Conservation (phyloP, 306 rosid species). For the Mimosa pudica region DNA sequence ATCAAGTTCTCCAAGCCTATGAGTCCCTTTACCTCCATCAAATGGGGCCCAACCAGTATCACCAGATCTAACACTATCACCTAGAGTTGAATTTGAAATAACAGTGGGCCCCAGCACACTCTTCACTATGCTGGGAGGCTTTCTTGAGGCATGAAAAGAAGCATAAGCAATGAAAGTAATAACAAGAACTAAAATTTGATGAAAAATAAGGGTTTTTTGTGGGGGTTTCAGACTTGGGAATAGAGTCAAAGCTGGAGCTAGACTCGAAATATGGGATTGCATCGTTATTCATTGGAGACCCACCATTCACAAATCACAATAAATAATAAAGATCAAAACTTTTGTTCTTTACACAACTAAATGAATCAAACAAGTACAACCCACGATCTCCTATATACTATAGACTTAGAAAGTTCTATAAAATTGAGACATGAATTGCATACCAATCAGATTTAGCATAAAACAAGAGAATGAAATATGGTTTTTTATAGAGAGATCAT, state of each 20-base stretch:
- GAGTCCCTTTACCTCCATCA: constrained; percentile 56
- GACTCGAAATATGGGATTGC: constrained; percentile 38
- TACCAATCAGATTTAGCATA: background rate
- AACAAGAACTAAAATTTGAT: constrained; percentile 44
- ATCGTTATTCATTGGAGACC: constrained; percentile 29
- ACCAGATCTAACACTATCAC: constrained; percentile 13
- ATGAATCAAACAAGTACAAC: background rate
- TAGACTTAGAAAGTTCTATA: constrained; percentile 2
- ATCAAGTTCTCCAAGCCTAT: constrained; percentile 69
- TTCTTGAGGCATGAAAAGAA: constrained; percentile 73
- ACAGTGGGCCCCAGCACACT: constrained; percentile 62
- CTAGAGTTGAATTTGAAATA: constrained; percentile 34
- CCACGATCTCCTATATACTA: background rate
- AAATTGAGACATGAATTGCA: background rate
- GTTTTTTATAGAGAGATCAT: background rate
- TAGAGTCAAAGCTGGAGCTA: constrained; percentile 54
- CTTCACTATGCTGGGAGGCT: constrained; percentile 82
- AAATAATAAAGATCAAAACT: background rate
- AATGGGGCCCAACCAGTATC: constrained; percentile 69
- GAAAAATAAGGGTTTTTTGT: constrained; percentile 53
- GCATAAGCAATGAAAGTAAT: constrained; percentile 63
- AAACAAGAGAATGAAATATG: background rate
- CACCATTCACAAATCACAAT: constrained; percentile 34
- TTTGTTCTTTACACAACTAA: background rate
- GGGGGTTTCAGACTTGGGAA: constrained; percentile 62